Evolutionary conservation across 2,329 filamentous ascomycete genomes (phyloP), one percentile per base, ranked within the genome.

Genomic region (Penicillium olsonii): DNA sequence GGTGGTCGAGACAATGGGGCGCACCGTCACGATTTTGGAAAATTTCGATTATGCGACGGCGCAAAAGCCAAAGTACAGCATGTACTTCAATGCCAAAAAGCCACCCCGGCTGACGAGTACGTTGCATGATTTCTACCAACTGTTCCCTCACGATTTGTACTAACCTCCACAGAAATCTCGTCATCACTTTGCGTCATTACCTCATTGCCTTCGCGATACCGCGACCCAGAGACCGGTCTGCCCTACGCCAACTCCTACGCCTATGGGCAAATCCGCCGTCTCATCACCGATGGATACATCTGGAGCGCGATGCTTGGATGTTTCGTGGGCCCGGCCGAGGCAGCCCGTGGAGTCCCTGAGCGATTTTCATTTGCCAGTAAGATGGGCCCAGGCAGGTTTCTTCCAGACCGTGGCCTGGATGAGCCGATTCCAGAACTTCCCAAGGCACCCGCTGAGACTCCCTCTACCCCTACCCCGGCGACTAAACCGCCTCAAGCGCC

Each of bases 241-340:
- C 84, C 86, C 1, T 99, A 92, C 71, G 81, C 84, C 55, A 92
- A 92, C 66, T 77, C 84, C 37, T 82, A 86, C 54, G 92, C 91
- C 0, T 96, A 91, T 72, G 66, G 68, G 22, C 85, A 95, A 68
- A 87, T 97, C 38, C 87, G 89, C 62, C 83, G 86, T 47, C 79
- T 95, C 12, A 74, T 83, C 44, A 81, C 78, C 1, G 87, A 90
- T 37, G 84, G 89, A 37, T 92, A 91, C 68, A 83, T 83, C 50
- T 99, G 90, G 88, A 95, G 91, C 67, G 78, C 78, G 24, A 77
- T 94, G 59, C 71, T 95, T 24, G 91, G 89, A 5, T 88, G 87
- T 14, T 99, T 92, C 81, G 86, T 92, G 4, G 92, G 92, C 0
- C 81, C 79, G 24, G 55, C 63, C 5, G 57, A 78, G 75, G 56